Evolutionary conservation across 768 basidiomycete genomes (phyloP), one percentile per base, ranked within the genome.

Genomic region (Collybia nuda): DNA sequence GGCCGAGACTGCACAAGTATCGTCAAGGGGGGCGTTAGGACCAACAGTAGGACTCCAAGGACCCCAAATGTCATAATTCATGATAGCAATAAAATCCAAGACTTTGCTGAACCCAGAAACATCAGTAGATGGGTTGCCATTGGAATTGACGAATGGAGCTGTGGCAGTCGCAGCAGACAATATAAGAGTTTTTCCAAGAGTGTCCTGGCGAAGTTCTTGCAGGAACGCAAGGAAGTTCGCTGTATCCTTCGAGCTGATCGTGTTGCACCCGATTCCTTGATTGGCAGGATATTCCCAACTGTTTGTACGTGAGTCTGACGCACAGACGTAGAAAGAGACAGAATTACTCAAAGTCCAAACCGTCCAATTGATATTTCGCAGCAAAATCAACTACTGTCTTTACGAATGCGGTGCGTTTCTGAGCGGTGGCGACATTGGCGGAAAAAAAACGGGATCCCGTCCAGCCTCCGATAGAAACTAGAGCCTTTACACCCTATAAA

Each of bases 271-370:
- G 5, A 87, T 77, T 19, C 93, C 93, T 54, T 77, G 75, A 6
- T 69, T 63, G 19, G 51, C 62, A n/a, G 93, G 93, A 63, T 89
- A 94, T 70, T 96, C 93, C 93, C 93, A 95, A 62, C 90, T 93
- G 46, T 22, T 32, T 32, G 32, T 11, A 32, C 9, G 32, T 32
- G 32, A 32, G 32, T 32, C 32, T 32, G 12, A 9, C 32, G n/a
- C 5, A 9, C 18, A n/a, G n/a, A 23, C 40, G 40, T 26, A 37
- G 12, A 26, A 52, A 3, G 14, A 32, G 28, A 12, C 50, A 29
- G 75, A 41, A 32, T 32, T 61, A 80, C 78, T 79, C 78, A 48
- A 76, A 72, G 54, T 84, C 77, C 47, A 89, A 58, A 5, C 85
- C 82, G 56, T 86, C 86, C 3, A 88, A 58, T 0, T 71, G 45